Evolutionary conservation across 306 rosid species (phyloP).

Genomic region (Quercus suber): DNA sequence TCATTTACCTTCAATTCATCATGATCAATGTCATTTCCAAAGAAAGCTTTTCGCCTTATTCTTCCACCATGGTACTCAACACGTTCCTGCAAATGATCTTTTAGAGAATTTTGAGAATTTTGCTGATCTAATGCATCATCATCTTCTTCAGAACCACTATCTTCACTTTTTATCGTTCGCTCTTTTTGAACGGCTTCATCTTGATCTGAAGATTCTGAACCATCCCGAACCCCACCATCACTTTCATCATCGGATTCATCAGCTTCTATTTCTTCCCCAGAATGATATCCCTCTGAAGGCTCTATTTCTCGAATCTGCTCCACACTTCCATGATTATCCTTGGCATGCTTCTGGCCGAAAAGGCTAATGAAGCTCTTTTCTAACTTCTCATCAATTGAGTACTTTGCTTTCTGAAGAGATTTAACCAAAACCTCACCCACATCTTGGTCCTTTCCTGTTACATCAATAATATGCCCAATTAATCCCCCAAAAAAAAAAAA

Average conservation of each 20-base stretch:
- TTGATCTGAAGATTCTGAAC: conserved; percentile 49
- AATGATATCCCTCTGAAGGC: conserved; percentile 26
- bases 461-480: conserved; percentile 5
- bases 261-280: conserved; percentile 26
- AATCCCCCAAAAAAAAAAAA: neutral
- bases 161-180: conserved; percentile 16
- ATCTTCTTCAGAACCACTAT: conserved; percentile 36
- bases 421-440: conserved; percentile 80
- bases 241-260: conserved; percentile 34
- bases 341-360: conserved; percentile 48
- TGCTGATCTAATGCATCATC: conserved; percentile 26
- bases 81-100: conserved; percentile 52
- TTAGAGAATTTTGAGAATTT: conserved; percentile 19
- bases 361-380: conserved; percentile 59
- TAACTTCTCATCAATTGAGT: conserved; percentile 75
- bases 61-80: conserved; percentile 78
- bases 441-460: conserved; percentile 67
- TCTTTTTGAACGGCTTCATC: conserved; percentile 31
- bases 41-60: conserved; percentile 63
- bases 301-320: conserved; percentile 28
- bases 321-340: conserved; percentile 26
- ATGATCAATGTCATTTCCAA: conserved; percentile 53
- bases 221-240: conserved; percentile 34
- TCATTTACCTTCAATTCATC: conserved; percentile 49
- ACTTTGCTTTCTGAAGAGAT: conserved; percentile 78